phyloP scores from a whole-genome alignment of 164 flowering plant genomes.

The Magnolia sinica region DNA sequence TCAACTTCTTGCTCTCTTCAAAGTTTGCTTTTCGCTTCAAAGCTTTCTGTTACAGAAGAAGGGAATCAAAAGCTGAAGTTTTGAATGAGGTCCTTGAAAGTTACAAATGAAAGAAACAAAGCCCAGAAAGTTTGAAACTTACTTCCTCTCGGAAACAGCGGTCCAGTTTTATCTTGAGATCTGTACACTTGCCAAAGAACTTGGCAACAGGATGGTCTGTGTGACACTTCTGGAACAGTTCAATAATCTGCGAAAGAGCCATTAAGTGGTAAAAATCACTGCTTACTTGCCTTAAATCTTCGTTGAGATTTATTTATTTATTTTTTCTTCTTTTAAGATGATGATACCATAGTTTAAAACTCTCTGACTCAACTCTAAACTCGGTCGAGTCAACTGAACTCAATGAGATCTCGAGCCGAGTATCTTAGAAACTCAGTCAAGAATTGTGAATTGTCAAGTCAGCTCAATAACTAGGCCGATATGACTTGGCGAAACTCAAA shows the following conservation, averaged over 20 bases:
- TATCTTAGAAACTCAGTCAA: no score
- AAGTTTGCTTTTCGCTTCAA: conserved; percentile 86
- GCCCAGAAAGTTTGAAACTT: conserved; percentile 17
- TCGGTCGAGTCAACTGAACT: no score
- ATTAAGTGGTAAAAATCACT: not conserved
- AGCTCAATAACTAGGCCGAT: no score
- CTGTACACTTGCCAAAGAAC: conserved; percentile 82
- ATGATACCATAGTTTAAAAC: no score
- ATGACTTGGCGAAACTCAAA: no score
- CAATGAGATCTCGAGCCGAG: no score
- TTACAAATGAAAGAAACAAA: not conserved
- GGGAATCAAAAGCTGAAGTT: not conserved
- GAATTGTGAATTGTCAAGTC: no score
- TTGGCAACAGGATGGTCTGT: conserved; percentile 77
- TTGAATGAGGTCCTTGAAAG: not conserved
- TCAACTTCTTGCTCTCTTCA: conserved; percentile 79
- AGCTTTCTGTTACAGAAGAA: conserved; percentile 56
- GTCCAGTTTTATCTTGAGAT: conserved; percentile 86
- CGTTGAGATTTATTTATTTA: no score
- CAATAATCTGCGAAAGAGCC: conserved; percentile 61
- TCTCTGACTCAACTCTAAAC: no score
- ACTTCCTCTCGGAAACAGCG: conserved; percentile 86
- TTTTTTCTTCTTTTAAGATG: no score
- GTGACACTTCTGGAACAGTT: conserved; percentile 85
- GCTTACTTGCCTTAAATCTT: no score